phyloP scores from a whole-genome alignment of 2,329 filamentous ascomycete genomes.

The Sarocladium strictum region DNA sequence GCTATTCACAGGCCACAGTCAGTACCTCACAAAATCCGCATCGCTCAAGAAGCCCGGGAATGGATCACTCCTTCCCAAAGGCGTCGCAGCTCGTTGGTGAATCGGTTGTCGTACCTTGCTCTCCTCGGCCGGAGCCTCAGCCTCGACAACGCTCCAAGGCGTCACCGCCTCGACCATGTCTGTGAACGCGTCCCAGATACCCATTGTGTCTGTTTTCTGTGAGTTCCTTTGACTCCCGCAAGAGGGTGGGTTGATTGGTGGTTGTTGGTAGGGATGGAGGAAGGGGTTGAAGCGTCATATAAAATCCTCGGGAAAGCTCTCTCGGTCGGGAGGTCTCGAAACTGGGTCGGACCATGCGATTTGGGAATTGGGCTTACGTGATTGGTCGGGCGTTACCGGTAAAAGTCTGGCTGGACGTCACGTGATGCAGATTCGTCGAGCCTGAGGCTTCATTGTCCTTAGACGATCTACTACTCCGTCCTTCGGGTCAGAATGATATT shows the following conservation, averaged over 20 bases:
- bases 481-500: too few relatives aligned
- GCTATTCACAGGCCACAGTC: too few relatives aligned
- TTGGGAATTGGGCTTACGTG: slow-evolving; percentile 40
- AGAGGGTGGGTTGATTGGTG: not conserved
- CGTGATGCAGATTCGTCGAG: not conserved
- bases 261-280: not conserved
- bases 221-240: not conserved
- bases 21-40: too few relatives aligned
- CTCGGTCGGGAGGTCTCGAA: slow-evolving; percentile 13
- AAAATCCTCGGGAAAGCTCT: slow-evolving; percentile 23
- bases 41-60: too few relatives aligned
- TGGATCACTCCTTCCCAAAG: too few relatives aligned
- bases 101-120: slow-evolving; percentile 44
- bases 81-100: too few relatives aligned
- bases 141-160: slow-evolving; percentile 60
- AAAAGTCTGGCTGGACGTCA: slow-evolving; percentile 5
- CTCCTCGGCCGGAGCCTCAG: slow-evolving; percentile 60
- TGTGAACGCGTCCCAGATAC: slow-evolving; percentile 59
- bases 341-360: slow-evolving; percentile 5
- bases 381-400: slow-evolving; percentile 31
- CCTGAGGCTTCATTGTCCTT: not conserved
- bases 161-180: slow-evolving; percentile 60
- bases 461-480: too few relatives aligned
- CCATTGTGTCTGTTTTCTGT: slow-evolving; percentile 43
- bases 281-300: slow-evolving; percentile 7